A percentile compares a stretch with the other conserved stretches of the same genome.
phyloP scores from a whole-genome alignment of 2,329 filamentous ascomycete species.

The Xylaria sp. region DNA sequence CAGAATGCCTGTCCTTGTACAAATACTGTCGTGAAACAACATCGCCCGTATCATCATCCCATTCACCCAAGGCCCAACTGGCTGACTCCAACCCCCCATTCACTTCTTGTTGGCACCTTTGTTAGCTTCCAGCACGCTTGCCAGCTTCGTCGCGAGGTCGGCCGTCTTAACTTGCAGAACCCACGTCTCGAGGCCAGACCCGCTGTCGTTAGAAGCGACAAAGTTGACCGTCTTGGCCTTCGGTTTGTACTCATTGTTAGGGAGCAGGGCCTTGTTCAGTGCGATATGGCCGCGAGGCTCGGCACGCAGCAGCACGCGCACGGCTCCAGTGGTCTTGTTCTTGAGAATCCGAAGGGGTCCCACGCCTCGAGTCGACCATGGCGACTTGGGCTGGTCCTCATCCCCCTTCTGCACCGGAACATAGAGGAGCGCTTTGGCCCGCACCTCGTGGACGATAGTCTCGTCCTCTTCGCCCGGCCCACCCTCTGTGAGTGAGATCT shows the following conservation, averaged over 20 bases:
- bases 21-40: conserved; percentile 6
- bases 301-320: conserved; percentile 74
- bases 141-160: conserved; percentile 57
- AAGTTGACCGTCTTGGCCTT: conserved; percentile 66
- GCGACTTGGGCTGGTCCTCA: conserved; percentile 56
- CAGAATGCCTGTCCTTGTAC: conserved; percentile 13
- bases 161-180: conserved; percentile 71
- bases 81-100: not conserved
- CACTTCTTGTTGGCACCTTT: conserved; percentile 63
- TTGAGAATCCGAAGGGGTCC: conserved; percentile 76
- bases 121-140: conserved; percentile 56
- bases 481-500: conserved; percentile 71
- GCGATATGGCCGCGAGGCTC: conserved; percentile 76
- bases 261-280: conserved; percentile 71
- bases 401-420: conserved; percentile 53
- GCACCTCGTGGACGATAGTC: conserved; percentile 70
- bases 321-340: conserved; percentile 70
- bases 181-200: conserved; percentile 70
- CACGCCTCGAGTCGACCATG: conserved; percentile 73
- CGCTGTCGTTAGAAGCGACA: conserved; percentile 61
- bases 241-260: conserved; percentile 66
- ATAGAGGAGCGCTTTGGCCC: conserved; percentile 72
- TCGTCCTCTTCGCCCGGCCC: conserved; percentile 76
- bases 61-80: not conserved
- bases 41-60: not conserved